phyloP scores from a whole-genome alignment of 371 early-diverging fungal genomes.

The Cokeromyces recurvatus region DNA sequence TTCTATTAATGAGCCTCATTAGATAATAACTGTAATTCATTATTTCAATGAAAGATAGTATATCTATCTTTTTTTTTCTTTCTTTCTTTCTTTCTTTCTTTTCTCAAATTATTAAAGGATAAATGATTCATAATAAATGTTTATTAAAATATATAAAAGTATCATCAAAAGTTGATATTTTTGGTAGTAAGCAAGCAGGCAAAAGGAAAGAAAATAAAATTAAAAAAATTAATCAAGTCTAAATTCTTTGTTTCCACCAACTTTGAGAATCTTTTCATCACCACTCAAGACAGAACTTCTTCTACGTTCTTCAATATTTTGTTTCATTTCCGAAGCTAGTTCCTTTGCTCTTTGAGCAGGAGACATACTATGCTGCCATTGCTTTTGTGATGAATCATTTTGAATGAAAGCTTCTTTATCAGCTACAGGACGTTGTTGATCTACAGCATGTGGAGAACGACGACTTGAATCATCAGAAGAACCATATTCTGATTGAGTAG shows the following conservation, averaged over 20 bases:
- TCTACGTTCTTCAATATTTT: constrained; percentile 3
- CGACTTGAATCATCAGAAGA: constrained; percentile 2
- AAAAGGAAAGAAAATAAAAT: too few species aligned
- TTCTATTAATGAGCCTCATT: too few species aligned
- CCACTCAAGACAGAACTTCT: background rate
- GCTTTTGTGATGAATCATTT: background rate
- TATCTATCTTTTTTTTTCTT: too few species aligned
- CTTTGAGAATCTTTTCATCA: constrained; percentile 14
- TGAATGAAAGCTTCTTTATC: constrained; percentile 27
- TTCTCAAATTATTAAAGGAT: too few species aligned
- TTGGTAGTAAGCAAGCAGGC: too few species aligned
- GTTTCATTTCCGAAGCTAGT: constrained; percentile 23
- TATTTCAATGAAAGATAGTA: too few species aligned
- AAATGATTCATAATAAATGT: too few species aligned
- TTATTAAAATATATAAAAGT: background rate
- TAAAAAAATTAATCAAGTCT: too few species aligned
- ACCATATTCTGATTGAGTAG: constrained; percentile 12
- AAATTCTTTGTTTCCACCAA: constrained; percentile 8
- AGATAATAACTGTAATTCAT: too few species aligned
- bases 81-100: too few species aligned
- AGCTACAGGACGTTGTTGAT: constrained; percentile 10
- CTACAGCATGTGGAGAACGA: background rate
- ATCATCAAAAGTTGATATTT: too few species aligned
- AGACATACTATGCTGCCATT: constrained; percentile 21
- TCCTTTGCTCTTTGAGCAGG: constrained; percentile 29